These are phyloP conservation scores for Cucurbita ficifolia DNA, from an alignment of 306 rosid genomes.

Conservation along the genomic window DNA sequence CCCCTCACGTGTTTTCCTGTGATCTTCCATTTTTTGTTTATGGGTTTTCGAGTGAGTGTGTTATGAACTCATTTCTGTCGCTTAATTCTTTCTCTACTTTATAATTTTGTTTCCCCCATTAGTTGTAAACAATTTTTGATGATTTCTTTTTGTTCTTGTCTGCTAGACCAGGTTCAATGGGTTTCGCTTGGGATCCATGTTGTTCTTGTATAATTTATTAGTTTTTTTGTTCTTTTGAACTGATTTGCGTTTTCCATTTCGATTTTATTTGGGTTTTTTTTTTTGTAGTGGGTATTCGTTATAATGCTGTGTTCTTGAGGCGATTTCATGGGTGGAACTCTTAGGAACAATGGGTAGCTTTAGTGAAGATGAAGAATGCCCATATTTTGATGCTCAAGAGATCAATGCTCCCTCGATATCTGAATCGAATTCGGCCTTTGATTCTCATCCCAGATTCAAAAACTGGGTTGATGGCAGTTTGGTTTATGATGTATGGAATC, in stretches of 20 bases:
- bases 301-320: constrained; percentile 44
- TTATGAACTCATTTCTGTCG: neutral
- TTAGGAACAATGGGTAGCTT: constrained; percentile 54
- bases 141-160: constrained; percentile 13
- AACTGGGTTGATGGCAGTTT: constrained; percentile 17
- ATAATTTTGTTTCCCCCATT: constrained; percentile 1
- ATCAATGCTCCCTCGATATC: constrained; percentile 34
- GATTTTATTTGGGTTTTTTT: constrained; percentile 20
- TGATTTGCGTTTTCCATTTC: constrained; percentile 33
- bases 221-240: constrained; percentile 22
- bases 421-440: constrained; percentile 24
- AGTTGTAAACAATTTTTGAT: constrained; percentile 6
- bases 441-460: constrained; percentile 12
- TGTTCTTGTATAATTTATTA: constrained; percentile 26
- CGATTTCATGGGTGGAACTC: constrained; percentile 75
- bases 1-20: neutral
- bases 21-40: neutral
- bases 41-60: neutral
- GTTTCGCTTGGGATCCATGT: constrained; percentile 78
- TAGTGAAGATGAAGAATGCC: constrained; percentile 51
- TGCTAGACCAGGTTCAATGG: constrained; percentile 53
- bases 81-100: neutral
- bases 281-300: constrained; percentile 32
- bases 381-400: constrained; percentile 76
- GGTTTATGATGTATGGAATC: constrained; percentile 47